Conservation (phyloP, 225 moss, liverwort and hornwort species). For the Takakia lepidozioides region DNA sequence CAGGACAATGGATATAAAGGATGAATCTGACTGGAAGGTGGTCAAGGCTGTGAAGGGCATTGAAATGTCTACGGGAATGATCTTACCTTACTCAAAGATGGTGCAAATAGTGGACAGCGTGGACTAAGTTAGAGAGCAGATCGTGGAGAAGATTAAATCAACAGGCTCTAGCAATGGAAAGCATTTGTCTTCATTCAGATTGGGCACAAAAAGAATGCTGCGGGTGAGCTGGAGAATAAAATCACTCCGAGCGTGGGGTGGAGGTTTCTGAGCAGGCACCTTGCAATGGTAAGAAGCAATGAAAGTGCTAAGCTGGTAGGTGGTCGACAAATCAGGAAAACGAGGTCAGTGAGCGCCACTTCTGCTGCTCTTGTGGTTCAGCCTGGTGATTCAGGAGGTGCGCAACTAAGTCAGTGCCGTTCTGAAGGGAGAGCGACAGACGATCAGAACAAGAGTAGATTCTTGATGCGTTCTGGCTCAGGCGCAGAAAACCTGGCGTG, state of each 20-base stretch:
- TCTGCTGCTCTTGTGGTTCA: conserved; percentile 14
- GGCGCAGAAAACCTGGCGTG: conserved; percentile 40
- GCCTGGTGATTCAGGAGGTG: too few relatives aligned
- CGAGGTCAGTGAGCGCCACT: conserved; percentile 23
- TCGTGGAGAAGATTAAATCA: conserved; percentile 32
- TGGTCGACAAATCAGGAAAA: conserved; percentile 16
- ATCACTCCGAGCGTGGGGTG: conserved; percentile 7
- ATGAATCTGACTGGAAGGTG: too few relatives aligned
- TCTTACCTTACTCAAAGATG: too few relatives aligned
- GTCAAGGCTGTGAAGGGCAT: too few relatives aligned
- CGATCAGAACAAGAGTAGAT: conserved; percentile 22
- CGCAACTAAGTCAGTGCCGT: too few relatives aligned
- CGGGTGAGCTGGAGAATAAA: conserved; percentile 21
- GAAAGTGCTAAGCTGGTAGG: conserved; percentile 8
- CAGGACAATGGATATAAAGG: too few relatives aligned
- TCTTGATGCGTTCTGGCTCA: conserved; percentile 10
- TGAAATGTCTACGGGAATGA: too few relatives aligned
- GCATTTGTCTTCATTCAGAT: conserved; percentile 48
- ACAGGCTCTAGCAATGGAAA: conserved; percentile 25
- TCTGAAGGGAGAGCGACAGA: conserved; percentile 8
- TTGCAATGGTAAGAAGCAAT: conserved; percentile 2
- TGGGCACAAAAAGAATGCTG: conserved; percentile 18
- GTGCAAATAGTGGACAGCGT: too few relatives aligned
- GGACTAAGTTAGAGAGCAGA: conserved; percentile 34
- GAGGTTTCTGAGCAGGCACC: conserved; percentile 2